A percentile compares a stretch with the other conserved stretches of the same genome.
Conservation (phyloP, 768 basidiomycete genomes). For the Aureoboletus auriporus region DNA sequence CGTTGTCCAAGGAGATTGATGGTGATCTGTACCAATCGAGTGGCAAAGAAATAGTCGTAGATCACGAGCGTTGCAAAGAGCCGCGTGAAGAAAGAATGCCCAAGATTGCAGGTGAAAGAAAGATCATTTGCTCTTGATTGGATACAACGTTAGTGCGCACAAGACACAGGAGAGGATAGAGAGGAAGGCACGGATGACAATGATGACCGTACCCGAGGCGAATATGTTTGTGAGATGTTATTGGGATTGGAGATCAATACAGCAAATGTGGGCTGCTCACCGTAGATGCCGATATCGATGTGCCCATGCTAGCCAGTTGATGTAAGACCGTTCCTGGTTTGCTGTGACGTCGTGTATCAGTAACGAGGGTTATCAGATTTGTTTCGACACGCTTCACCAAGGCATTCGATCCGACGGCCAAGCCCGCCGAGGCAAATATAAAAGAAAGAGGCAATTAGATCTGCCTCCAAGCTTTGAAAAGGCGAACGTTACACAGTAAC, state of each 20-base stretch:
- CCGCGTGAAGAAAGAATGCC: conserved; percentile 44
- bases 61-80: conserved; percentile 48
- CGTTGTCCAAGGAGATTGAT: conserved; percentile 38
- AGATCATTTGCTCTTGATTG: background rate
- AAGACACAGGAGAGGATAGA: conserved; percentile 28
- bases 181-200: conserved; percentile 33
- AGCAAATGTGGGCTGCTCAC: conserved; percentile 3
- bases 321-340: conserved; percentile 9
- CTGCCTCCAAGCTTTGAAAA: conserved; percentile 12
- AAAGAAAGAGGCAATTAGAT: conserved; percentile 28
- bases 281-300: conserved; percentile 9
- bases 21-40: conserved; percentile 39
- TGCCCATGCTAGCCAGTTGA: conserved; percentile 6
- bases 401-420: conserved; percentile 21
- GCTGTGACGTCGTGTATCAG: conserved; percentile 10
- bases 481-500: background rate
- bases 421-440: too few relatives aligned
- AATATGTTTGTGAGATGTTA: conserved; percentile 39
- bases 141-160: conserved; percentile 20
- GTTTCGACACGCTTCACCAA: conserved; percentile 15
- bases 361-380: background rate
- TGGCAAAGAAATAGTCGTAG: conserved; percentile 45
- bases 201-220: conserved; percentile 34
- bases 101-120: conserved; percentile 34
- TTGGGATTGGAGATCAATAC: background rate